Conservation (phyloP, 208 protist species). For the Strigomonas culicis region DNA sequence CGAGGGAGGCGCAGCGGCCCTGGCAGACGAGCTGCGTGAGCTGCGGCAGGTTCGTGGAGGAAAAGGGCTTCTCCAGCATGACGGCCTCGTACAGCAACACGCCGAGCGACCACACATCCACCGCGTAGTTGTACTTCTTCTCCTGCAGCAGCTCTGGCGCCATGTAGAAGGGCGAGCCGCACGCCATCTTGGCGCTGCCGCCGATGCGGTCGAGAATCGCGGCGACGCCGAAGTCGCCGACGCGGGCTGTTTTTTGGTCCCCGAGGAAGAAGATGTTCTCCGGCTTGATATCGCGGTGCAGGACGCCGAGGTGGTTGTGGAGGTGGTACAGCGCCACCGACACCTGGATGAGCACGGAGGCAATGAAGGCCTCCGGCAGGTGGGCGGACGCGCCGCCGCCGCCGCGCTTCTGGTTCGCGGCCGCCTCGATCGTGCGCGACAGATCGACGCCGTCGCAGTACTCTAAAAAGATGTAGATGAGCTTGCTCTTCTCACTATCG, state of each 20-base stretch:
- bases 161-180: conserved; percentile 89
- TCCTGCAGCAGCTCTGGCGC: conserved; percentile 92
- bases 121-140: conserved; percentile 84
- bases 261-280: conserved; percentile 83
- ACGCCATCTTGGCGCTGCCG: conserved; percentile 51
- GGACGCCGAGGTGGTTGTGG: conserved; percentile 56
- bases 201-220: conserved; percentile 42
- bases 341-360: conserved; percentile 66
- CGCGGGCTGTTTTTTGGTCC: conserved; percentile 45
- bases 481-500: conserved; percentile 19
- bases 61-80: conserved; percentile 52
- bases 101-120: conserved; percentile 95
- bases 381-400: not conserved
- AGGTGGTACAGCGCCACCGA: conserved; percentile 60
- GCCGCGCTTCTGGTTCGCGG: not conserved
- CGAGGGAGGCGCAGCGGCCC: conserved; percentile 21
- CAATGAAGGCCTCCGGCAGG: conserved; percentile 41
- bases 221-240: conserved; percentile 87
- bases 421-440: conserved; percentile 29
- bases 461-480: conserved; percentile 84
- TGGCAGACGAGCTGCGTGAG: conserved; percentile 25
- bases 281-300: conserved; percentile 89
- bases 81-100: conserved; percentile 94
- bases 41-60: conserved; percentile 21
- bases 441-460: conserved; percentile 77